Conservation (phyloP, 306 rosid species). For the Hylodesmum podocarpum region DNA sequence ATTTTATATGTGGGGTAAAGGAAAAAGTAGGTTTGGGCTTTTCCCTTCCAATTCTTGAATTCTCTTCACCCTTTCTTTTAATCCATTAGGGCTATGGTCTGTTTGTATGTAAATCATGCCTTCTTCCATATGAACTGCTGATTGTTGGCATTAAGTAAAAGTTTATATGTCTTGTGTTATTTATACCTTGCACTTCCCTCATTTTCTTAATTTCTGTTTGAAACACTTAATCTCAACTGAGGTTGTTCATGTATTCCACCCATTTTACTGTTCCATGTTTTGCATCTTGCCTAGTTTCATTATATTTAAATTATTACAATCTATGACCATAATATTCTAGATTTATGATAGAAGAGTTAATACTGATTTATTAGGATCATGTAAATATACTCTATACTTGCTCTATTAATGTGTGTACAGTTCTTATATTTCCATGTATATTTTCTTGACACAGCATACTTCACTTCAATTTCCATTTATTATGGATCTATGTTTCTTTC, state of each 20-base stretch:
- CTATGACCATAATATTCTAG: not conserved
- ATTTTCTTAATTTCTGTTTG: not conserved
- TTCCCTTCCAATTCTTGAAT: not conserved
- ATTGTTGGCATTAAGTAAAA: not conserved
- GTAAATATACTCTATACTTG: not conserved
- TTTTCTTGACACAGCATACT: not conserved
- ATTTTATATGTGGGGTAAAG: not conserved
- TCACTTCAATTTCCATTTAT: not conserved
- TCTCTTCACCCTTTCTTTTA: not conserved
- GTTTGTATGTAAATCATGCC: not conserved
- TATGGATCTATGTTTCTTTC: conserved; percentile 11
- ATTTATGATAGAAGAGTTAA: conserved; percentile 13
- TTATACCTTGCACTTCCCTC: not conserved
- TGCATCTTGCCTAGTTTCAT: not conserved
- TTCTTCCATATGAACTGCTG: not conserved
- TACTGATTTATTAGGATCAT: not conserved
- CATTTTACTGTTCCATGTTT: not conserved
- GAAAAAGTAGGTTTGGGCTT: not conserved
- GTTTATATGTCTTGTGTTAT: not conserved
- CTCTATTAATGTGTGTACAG: not conserved
- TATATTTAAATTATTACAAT: conserved; percentile 5
- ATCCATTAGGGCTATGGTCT: not conserved
- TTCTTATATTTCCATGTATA: not conserved
- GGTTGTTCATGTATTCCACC: not conserved
- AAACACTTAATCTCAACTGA: not conserved